phyloP scores from a whole-genome alignment of 1,284 basidiomycete species.

The Leccinum pachyderme region DNA sequence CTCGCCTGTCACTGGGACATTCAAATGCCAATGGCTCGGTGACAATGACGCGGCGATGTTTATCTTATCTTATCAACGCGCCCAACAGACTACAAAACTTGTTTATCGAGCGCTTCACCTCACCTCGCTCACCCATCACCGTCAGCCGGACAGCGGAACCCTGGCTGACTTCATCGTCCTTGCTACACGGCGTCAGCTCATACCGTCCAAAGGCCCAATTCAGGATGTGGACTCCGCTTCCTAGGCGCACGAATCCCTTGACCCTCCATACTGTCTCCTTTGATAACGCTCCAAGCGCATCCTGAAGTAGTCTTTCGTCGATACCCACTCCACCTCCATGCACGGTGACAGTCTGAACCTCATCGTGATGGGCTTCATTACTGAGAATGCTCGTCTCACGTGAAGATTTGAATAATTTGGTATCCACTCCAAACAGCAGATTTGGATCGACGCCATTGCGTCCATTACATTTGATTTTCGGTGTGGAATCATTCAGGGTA shows the following conservation, averaged over 20 bases:
- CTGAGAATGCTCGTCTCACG: not conserved
- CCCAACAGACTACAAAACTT: constrained; percentile 57
- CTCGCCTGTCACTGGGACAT: not conserved
- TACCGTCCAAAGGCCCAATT: constrained; percentile 91
- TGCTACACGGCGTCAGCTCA: constrained; percentile 54
- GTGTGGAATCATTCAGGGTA: constrained; percentile 85
- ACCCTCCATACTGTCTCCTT: constrained; percentile 74
- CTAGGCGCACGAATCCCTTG: constrained; percentile 77
- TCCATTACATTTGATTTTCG: constrained; percentile 72
- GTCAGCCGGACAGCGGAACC: constrained; percentile 58
- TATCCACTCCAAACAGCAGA: constrained; percentile 82
- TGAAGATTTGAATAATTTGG: constrained; percentile 60
- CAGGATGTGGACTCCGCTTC: constrained; percentile 55
- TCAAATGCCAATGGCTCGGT: constrained; percentile 5
- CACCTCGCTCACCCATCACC: constrained; percentile 85
- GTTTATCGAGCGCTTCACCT: constrained; percentile 60
- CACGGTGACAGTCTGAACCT: constrained; percentile 69
- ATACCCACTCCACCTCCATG: not conserved
- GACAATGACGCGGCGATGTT: not conserved
- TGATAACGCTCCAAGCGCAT: constrained; percentile 53
- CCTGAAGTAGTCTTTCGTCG: constrained; percentile 38
- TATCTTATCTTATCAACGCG: constrained; percentile 32
- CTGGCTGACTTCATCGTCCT: constrained; percentile 34
- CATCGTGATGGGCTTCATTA: constrained; percentile 57
- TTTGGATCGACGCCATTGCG: constrained; percentile 66